Evolutionary conservation across 495 filamentous ascomycete genomes (phyloP).

Genomic region (Aspergillus taichungensis): DNA sequence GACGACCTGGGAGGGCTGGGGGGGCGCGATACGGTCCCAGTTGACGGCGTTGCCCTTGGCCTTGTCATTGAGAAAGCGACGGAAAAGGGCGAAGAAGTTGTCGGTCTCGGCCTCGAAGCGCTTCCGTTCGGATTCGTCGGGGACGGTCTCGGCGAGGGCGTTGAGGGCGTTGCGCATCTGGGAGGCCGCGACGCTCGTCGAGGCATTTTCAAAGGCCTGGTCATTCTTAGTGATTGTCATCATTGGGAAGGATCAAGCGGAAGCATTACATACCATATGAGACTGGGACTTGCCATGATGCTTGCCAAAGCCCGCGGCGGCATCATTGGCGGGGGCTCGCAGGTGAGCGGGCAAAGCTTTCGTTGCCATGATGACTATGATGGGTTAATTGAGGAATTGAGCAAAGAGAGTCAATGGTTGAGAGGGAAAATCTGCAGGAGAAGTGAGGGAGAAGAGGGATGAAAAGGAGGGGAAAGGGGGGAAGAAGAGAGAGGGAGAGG

Average conservation of each 20-base stretch:
- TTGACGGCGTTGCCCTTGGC: slow-evolving; percentile 93
- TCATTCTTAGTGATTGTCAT: no score
- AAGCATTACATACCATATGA: slow-evolving; percentile 77
- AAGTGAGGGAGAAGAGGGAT: neutral
- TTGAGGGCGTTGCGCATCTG: slow-evolving; percentile 99
- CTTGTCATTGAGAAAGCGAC: slow-evolving; percentile 95
- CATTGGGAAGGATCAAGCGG: no score
- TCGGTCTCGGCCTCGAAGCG: slow-evolving; percentile 98
- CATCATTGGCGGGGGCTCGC: slow-evolving; percentile 46
- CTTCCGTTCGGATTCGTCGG: slow-evolving; percentile 76
- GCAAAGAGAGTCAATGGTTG: neutral
- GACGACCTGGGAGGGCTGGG: slow-evolving; percentile 83
- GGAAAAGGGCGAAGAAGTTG: slow-evolving; percentile 99
- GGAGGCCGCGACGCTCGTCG: slow-evolving; percentile 90
- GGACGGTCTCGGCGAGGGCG: slow-evolving; percentile 80
- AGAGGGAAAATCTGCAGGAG: neutral
- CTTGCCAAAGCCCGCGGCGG: slow-evolving; percentile 53
- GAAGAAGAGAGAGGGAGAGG: slow-evolving; percentile 6
- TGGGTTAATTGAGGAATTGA: slow-evolving; percentile 7
- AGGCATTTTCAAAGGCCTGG: slow-evolving; percentile 98
- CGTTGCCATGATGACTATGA: slow-evolving; percentile 48
- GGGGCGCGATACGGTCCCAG: slow-evolving; percentile 93
- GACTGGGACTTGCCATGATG: slow-evolving; percentile 94
- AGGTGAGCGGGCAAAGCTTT: slow-evolving; percentile 73
- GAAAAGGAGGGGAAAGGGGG: slow-evolving; percentile 1